Conservation (phyloP, 805 yeast genomes). For the Kockiozyma suomiensis region DNA sequence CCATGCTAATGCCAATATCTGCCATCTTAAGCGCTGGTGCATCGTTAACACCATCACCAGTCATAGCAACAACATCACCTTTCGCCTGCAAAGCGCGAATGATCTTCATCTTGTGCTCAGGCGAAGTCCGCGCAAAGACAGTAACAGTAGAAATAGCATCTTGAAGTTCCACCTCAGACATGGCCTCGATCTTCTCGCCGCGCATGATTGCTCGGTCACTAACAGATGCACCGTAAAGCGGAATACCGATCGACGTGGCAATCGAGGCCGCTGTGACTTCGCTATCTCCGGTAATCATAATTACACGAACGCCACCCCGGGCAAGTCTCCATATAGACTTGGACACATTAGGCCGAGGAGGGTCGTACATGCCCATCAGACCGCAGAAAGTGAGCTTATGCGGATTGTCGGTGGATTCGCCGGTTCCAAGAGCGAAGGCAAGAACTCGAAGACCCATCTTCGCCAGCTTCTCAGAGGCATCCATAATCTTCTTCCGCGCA, state of each 20-base stretch:
- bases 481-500: conserved; percentile 51
- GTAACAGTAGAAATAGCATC: conserved; percentile 74
- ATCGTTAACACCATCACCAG: conserved; percentile 99
- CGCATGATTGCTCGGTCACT: conserved; percentile 67
- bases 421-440: conserved; percentile 56
- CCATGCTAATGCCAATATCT: conserved; percentile 91
- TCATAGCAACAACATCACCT: conserved; percentile 97
- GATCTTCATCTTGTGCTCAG: conserved; percentile 88
- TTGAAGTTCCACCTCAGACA: conserved; percentile 72
- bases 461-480: conserved; percentile 67
- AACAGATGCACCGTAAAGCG: conserved; percentile 51
- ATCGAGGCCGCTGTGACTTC: conserved; percentile 84
- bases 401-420: conserved; percentile 50
- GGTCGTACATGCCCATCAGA: conserved; percentile 93
- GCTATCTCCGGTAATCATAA: conserved; percentile 96
- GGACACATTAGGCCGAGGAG: conserved; percentile 88
- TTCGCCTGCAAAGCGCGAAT: conserved; percentile 91
- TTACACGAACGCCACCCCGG: conserved; percentile 95
- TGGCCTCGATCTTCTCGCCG: conserved; percentile 78
- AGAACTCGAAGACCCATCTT: conserved; percentile 69
- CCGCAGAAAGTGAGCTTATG: conserved; percentile 76
- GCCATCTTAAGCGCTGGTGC: conserved; percentile 98
- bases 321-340: conserved; percentile 72
- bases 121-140: conserved; percentile 95
- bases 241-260: conserved; percentile 90